Base-by-base conservation (phyloP, 208 protist genomes). In the Wallacemonas sp. region DNA sequence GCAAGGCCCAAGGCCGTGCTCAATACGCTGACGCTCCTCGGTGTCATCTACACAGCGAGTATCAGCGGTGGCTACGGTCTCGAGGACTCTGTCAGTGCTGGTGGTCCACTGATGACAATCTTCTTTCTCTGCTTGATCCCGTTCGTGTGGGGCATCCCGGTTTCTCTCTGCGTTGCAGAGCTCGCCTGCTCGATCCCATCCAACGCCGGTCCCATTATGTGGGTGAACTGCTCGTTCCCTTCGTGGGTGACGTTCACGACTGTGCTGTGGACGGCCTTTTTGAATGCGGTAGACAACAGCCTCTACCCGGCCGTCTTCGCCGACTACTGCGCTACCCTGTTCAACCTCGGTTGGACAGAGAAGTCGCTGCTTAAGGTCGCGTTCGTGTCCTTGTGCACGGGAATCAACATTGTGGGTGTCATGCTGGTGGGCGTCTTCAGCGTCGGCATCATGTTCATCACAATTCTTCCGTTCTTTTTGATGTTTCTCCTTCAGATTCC, bases 171-270 rank as follows among this genome's bases (percentile, higher is more conserved):
- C 58, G 91, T 96, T 5, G 91, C 91, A 27, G 87, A 96, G 75
- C 74, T 96, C 1, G 81, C 87, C 21, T 93, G 87, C 60, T 74
- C 87, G 3, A 92, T 96, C 52, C 87, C 87, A 30, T 93, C 86
- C 26, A 96, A 96, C 60, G 91, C 91, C 13, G 91, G 91, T 8
- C 85, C 87, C 29, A 91, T 91, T 45, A 96, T 96, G 91, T 96
- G 91, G 88, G 85, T 96, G 13, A 96, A 96, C 79, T 90, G 88
- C 44, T 39, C 85, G n/a, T 93, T 94, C 55, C 71, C 83, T 1
- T 72, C 83, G 6, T 94, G 87, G 84, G 67, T 93, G 63, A 94
- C 87, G 21, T 91, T 94, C 71, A 84, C 68, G 17, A 84, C 87
- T 48, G 83, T 94, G 34, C 61, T 93, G 52, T 96, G 91, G 86